These are phyloP conservation scores for Scleroderma citrinum DNA, from an alignment of 768 basidiomycete genomes.

Conservation along the genomic window DNA sequence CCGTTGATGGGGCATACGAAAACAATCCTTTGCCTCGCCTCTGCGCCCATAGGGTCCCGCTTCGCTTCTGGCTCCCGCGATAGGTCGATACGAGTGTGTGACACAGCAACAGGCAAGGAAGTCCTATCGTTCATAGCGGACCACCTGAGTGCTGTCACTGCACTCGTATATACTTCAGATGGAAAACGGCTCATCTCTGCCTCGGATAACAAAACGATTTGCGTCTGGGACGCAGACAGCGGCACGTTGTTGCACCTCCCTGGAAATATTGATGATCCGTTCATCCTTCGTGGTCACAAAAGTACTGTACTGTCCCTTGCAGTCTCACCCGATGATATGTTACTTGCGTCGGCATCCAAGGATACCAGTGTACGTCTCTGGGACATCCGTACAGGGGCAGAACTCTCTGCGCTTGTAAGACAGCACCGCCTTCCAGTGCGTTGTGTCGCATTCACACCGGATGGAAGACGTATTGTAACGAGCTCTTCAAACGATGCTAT, in stretches of 20 bases:
- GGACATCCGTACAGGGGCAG: conserved; percentile 14
- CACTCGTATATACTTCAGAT: conserved; percentile 26
- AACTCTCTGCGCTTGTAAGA: conserved; percentile 22
- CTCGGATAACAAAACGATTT: conserved; percentile 25
- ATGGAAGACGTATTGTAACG: conserved; percentile 25
- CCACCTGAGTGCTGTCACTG: conserved; percentile 15
- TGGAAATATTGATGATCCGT: conserved; percentile 2
- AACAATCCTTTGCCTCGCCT: conserved; percentile 21
- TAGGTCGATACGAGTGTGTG: conserved; percentile 24
- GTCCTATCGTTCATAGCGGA: conserved; percentile 12
- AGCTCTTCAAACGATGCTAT: conserved; percentile 16
- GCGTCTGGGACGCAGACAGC: conserved; percentile 22
- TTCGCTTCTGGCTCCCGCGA: conserved; percentile 30
- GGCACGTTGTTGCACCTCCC: conserved; percentile 11
- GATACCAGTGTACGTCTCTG: conserved; percentile 28
- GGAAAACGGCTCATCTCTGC: conserved; percentile 24
- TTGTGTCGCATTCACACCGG: conserved; percentile 21
- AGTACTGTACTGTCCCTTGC: conserved; percentile 24
- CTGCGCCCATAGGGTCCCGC: conserved; percentile 20
- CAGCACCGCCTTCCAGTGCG: conserved; percentile 22
- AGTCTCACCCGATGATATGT: conserved; percentile 24
- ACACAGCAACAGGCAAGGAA: conserved; percentile 14
- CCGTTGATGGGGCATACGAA: conserved; percentile 21
- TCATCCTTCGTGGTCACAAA: conserved; percentile 15
- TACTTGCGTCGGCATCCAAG: conserved; percentile 26